Base-by-base conservation (phyloP, 2,329 filamentous ascomycete species). In the Plenodomus tracheiphilus region DNA sequence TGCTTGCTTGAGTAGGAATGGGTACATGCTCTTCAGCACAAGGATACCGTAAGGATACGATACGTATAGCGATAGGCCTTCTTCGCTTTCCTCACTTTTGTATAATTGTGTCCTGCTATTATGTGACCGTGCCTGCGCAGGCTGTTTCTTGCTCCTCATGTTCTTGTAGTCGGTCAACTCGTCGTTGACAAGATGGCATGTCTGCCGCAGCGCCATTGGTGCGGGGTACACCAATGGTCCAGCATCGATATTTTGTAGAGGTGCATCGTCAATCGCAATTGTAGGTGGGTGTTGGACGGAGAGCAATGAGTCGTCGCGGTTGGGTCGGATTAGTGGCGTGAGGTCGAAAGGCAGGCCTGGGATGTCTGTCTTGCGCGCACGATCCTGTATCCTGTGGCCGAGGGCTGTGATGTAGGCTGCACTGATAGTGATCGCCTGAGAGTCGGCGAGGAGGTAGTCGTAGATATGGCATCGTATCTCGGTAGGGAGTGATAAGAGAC, bases 391-490 rank as follows among this genome's bases (percentile, higher is more conserved):
- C 16, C 59, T 53, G 40, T 63, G 56, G 7, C 60, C 55, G 47
- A 69, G 59, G 39, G 58, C 66, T 16, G 62, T 64, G 20, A 72
- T 52, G 43, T 68, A 60, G 21, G 69, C 71, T 17, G 66, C 71
- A 39, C 69, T 66, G n/a, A 77, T 68, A 15, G 74, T 76, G 25
- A 76, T 66, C 15, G 56, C 53, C 21, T 68, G 61, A 25, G 60
- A 53, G 45, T 74, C 70, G 47, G 66, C 59, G 19, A 75, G 63
- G 16, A 72, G 68, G 47, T 70, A 70, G 28, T 69, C 65, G 62
- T 76, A 77, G 41, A 77, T 75, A 15, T 69, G 61, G 32, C 75
- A 73, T 38, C 74, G 68, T 19, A 77, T 54, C 59, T 77, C 74
- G 17, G 68, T 62, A 4, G 74, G 74, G 13, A 76, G 41, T 6